A percentile compares a stretch with the other conserved stretches of the same genome.
phyloP scores from a whole-genome alignment of 1,139 yeast genomes.

The Yamadazyma diddensiae region DNA sequence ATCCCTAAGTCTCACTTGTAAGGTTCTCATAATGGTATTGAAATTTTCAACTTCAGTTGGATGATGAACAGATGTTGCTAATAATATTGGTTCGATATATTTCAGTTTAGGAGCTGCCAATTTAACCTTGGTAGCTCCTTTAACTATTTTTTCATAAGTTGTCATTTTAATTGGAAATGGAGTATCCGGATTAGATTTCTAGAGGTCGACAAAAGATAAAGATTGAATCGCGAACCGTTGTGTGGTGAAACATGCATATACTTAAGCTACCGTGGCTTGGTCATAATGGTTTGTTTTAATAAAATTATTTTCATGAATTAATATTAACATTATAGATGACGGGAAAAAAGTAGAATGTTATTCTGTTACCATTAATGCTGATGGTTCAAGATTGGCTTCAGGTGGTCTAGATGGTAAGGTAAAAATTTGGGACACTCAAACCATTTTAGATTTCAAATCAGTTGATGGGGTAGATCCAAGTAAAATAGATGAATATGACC shows the following conservation, averaged over 20 bases:
- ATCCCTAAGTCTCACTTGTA: constrained; percentile 64
- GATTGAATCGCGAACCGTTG: too few species aligned
- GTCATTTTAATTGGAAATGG: too few species aligned
- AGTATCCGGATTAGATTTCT: too few species aligned
- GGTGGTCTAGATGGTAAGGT: constrained; percentile 97
- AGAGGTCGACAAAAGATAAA: too few species aligned
- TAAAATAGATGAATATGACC: constrained; percentile 7
- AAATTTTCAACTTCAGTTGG: constrained; percentile 52
- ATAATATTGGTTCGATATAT: constrained; percentile 86
- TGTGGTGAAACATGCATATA: constrained; percentile 79
- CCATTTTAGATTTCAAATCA: constrained; percentile 20
- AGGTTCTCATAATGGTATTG: constrained; percentile 62
- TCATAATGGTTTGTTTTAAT: constrained; percentile 54
- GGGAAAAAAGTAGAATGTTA: constrained; percentile 80
- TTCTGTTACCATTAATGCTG: constrained; percentile 75
- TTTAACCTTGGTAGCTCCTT: constrained; percentile 52
- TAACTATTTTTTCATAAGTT: constrained; percentile 45
- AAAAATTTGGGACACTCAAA: constrained; percentile 78
- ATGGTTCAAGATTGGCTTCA: constrained; percentile 82
- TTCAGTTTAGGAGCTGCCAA: constrained; percentile 98
- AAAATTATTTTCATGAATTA: background rate
- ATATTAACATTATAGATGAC: constrained; percentile 51
- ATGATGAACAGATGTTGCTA: constrained; percentile 59
- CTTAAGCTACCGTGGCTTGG: constrained; percentile 84
- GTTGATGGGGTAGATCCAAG: constrained; percentile 11